phyloP scores from a whole-genome alignment of 495 filamentous ascomycete species.

The Xylaria palmicola region DNA sequence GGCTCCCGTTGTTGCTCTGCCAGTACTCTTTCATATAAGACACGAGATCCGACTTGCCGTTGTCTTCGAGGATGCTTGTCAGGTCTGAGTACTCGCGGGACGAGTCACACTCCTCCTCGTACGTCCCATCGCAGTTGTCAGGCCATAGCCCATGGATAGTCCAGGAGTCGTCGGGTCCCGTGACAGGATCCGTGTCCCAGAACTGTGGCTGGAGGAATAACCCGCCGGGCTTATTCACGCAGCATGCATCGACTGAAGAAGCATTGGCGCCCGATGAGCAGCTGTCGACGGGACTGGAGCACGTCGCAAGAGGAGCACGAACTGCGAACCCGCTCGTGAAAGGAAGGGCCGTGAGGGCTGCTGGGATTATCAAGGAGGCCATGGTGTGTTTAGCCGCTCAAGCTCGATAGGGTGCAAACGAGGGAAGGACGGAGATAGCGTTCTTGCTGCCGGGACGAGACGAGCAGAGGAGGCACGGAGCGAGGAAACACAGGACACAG shows the following conservation, averaged over 20 bases:
- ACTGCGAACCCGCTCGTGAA: neutral
- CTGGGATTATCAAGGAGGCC: slow-evolving; percentile 9
- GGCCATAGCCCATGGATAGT: slow-evolving; percentile 84
- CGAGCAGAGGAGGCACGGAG: neutral
- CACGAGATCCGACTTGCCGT: slow-evolving; percentile 44
- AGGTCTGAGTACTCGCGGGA: slow-evolving; percentile 66
- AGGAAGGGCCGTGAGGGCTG: slow-evolving; percentile 5
- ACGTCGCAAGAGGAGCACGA: neutral
- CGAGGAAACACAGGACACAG: neutral
- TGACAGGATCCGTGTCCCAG: slow-evolving; percentile 72
- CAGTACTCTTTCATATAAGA: slow-evolving; percentile 72
- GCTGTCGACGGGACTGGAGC: slow-evolving; percentile 10
- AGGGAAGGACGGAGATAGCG: neutral
- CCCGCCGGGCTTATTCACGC: slow-evolving; percentile 76
- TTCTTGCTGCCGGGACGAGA: neutral
- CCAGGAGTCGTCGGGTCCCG: slow-evolving; percentile 74
- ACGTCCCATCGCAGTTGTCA: slow-evolving; percentile 76
- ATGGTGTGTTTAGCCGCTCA: neutral
- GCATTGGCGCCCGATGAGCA: slow-evolving; percentile 10
- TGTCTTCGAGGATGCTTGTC: slow-evolving; percentile 33
- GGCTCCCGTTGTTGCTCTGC: slow-evolving; percentile 54
- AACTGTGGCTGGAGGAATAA: slow-evolving; percentile 78
- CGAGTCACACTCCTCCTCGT: slow-evolving; percentile 64
- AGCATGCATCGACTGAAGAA: slow-evolving; percentile 56
- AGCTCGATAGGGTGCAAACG: neutral